Evolutionary conservation across 441 rosid genomes (phyloP), one percentile per base, ranked within the genome.

Genomic region (Raphanus hybrid): DNA sequence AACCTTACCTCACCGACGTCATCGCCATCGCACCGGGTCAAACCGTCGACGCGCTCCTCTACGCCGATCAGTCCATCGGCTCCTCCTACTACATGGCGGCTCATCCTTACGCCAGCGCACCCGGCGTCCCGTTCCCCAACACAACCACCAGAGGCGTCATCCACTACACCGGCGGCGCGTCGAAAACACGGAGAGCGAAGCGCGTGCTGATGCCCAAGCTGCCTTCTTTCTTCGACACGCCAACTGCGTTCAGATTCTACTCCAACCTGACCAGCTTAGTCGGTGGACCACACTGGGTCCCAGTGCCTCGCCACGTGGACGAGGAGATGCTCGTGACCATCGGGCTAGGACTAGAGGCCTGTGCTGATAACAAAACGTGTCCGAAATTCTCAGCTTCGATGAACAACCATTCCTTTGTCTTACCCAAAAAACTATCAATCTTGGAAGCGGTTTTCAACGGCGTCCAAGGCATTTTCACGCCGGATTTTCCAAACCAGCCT

Each of bases 11-110:
- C 62, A 90, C 97, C 0, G 94, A 91, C n/a, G 84, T 93, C 1
- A 86, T 95, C 6, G 76, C 74, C 29, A 70, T 85, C 20, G 93
- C 90, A 70, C 97, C 99, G 0, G 99, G 99, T 11, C 98, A 91
- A 83, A 90, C 99, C 3, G 76, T 78, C 0, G 99, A 95, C 69
- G 90, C 83, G n/a, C 85, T 95, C 12, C 86, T 95, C 69, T 48
- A 69, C 7, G 86, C 93, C n/a, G 84, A 93, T 71, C 92, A 93
- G 54, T 75, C 84, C 0, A 69, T 83, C 0, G 90, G 90, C 1
- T 58, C 72, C 8, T 89, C 94, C 2, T 95, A 93, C 74, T 91
- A 87, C 83, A 95, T 95, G 89, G 97, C 94, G 0, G 98, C 96
- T 5, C 84, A 77, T 59, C 81, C 97, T 0, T 95, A 93, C 65